These are phyloP conservation scores for Linnemannia schmuckeri DNA, from an alignment of 192 early-diverging fungal genomes.

Conservation along the genomic window DNA sequence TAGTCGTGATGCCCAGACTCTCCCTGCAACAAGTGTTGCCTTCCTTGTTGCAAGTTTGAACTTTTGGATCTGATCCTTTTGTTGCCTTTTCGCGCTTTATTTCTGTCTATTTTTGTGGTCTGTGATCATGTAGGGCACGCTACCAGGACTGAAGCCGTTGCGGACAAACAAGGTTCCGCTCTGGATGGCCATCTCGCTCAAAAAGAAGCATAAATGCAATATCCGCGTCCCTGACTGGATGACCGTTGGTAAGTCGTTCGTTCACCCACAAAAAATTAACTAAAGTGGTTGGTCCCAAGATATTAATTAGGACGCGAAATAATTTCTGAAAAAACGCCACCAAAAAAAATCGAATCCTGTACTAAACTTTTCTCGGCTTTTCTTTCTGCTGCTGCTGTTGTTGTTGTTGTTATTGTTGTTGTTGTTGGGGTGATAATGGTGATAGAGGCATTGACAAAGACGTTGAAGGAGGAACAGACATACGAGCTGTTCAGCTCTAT, in stretches of 20 bases:
- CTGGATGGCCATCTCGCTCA: constrained; percentile 90
- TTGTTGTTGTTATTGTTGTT: background rate
- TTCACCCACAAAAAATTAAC: too few species aligned
- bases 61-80: background rate
- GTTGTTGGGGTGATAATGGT: background rate
- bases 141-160: constrained; percentile 88
- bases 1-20: too few species aligned
- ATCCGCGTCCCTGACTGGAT: constrained; percentile 89
- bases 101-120: background rate
- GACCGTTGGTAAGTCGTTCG: constrained; percentile 65
- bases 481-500: constrained; percentile 72
- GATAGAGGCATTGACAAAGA: constrained; percentile 72
- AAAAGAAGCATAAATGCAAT: constrained; percentile 84
- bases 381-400: background rate
- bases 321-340: background rate
- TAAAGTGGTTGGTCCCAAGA: too few species aligned
- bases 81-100: background rate
- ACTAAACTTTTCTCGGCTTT: background rate
- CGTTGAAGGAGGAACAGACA: constrained; percentile 77
- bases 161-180: constrained; percentile 80
- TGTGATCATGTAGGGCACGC: constrained; percentile 65
- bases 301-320: background rate
- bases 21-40: too few species aligned
- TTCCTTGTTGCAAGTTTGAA: background rate
- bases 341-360: background rate